Evolutionary conservation across 2,329 filamentous ascomycete genomes (phyloP).

Genomic region (Plectosphaerella cucumerina): DNA sequence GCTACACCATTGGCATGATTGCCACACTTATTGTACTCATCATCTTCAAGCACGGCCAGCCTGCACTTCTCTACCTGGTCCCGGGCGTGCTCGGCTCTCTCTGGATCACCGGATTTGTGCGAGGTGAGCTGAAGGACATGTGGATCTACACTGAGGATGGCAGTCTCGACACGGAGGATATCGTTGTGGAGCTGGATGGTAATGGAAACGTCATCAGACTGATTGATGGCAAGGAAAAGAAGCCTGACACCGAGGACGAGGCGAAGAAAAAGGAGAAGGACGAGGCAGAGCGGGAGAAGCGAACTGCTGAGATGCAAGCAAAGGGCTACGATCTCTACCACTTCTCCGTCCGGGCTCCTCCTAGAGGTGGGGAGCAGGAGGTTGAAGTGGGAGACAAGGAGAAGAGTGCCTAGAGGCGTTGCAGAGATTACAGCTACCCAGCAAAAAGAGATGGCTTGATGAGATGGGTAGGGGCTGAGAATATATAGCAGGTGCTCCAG

Average conservation of each 20-base stretch:
- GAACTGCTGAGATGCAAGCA: not conserved
- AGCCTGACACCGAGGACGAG: conserved; percentile 21
- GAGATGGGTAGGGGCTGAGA: too few relatives aligned
- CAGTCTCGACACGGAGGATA: conserved; percentile 48
- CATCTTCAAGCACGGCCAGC: conserved; percentile 76
- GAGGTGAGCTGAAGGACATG: conserved; percentile 71
- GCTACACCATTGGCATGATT: conserved; percentile 76
- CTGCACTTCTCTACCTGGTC: conserved; percentile 87
- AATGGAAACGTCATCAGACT: conserved; percentile 41
- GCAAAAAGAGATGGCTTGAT: too few relatives aligned
- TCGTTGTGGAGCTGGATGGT: conserved; percentile 50
- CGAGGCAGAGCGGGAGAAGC: conserved; percentile 10
- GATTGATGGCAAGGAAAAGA: conserved; percentile 30
- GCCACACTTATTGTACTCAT: conserved; percentile 73
- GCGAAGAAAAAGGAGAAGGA: conserved; percentile 12
- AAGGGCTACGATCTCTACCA: conserved; percentile 17
- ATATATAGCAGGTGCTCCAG: too few relatives aligned
- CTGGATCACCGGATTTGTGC: conserved; percentile 67
- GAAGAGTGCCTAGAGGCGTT: not conserved
- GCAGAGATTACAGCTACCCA: too few relatives aligned
- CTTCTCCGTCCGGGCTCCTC: conserved; percentile 16
- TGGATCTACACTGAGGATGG: conserved; percentile 79
- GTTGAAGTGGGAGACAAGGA: not conserved
- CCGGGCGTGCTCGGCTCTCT: conserved; percentile 73
- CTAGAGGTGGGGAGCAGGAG: not conserved